A percentile compares a stretch with the other conserved stretches of the same genome.
Conservation (phyloP, 148 eudicot species). For the Camellia lanceoleosa region DNA sequence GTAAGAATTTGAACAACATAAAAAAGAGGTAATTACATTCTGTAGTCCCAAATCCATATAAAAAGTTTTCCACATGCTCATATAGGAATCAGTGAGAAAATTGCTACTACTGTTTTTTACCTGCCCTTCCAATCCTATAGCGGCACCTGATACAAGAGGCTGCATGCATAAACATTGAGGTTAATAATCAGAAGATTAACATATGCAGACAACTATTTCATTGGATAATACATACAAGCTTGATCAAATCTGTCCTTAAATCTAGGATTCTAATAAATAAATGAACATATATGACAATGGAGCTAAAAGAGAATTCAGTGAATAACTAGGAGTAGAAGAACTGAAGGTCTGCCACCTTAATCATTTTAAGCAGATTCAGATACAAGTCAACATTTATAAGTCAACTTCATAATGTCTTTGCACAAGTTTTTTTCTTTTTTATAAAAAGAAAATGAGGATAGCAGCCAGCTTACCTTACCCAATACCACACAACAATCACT, state of each 20-base stretch:
- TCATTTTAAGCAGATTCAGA: not conserved
- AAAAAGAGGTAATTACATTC: not conserved
- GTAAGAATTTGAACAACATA: conserved; percentile 6
- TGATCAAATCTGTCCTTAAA: not conserved
- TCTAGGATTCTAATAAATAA: not conserved
- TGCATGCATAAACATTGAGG: conserved; percentile 33
- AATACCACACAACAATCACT: conserved; percentile 93
- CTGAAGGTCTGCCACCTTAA: not conserved
- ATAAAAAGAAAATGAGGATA: not conserved
- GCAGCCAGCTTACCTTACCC: conserved; percentile 60
- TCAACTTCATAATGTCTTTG: not conserved
- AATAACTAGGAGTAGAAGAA: conserved; percentile 1
- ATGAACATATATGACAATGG: not conserved
- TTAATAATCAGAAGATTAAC: not conserved
- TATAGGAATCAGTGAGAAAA: not conserved
- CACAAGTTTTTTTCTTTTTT: not conserved
- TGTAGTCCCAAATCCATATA: conserved; percentile 1
- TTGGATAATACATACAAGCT: not conserved
- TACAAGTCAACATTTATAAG: not conserved
- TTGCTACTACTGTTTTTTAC: conserved; percentile 29
- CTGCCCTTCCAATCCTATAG: conserved; percentile 96
- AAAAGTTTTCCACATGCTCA: not conserved
- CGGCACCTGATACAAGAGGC: conserved; percentile 99
- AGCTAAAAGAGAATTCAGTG: not conserved
- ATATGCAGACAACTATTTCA: not conserved